phyloP scores from a whole-genome alignment of 768 basidiomycete genomes.

The Lactarius vividus region DNA sequence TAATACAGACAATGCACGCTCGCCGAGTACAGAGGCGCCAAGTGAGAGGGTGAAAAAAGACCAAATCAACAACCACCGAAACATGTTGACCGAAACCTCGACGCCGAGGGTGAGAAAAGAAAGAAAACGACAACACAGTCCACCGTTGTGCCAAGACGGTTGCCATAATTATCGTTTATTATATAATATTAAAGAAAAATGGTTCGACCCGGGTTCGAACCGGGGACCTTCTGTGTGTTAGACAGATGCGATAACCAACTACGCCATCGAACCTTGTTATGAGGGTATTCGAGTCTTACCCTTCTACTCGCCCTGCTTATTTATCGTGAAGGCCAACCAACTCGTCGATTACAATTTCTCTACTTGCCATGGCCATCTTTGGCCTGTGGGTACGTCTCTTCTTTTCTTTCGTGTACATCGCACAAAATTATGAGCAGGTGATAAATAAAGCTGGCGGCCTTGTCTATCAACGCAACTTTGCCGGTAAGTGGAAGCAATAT shows the following conservation, averaged over 20 bases:
- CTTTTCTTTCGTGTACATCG: slow-evolving; percentile 2
- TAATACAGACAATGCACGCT: slow-evolving; percentile 43
- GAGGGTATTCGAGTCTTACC: not conserved
- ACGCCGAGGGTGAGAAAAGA: not conserved
- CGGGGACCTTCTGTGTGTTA: slow-evolving; percentile 45
- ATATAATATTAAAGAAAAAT: not conserved
- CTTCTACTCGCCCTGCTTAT: not conserved
- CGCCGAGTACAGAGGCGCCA: slow-evolving; percentile 36
- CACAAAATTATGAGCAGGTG: slow-evolving; percentile 48
- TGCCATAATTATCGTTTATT: too few relatives aligned
- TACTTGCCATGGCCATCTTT: slow-evolving; percentile 62
- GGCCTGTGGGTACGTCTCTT: slow-evolving; percentile 69
- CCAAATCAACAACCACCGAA: slow-evolving; percentile 4
- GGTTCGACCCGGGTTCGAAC: slow-evolving; percentile 29
- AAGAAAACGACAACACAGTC: too few relatives aligned
- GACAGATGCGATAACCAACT: slow-evolving; percentile 79
- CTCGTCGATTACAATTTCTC: not conserved
- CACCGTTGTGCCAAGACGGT: too few relatives aligned
- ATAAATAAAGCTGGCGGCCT: slow-evolving; percentile 99
- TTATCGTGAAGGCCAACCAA: not conserved
- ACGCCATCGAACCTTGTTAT: slow-evolving; percentile 48
- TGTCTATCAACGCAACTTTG: slow-evolving; percentile 89
- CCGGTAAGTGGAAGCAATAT: slow-evolving; percentile 51
- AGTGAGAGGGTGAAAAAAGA: slow-evolving; percentile 27
- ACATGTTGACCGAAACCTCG: not conserved